Percentiles rank a stretch among this genome's conserved stretches.
These are phyloP conservation scores for Euphorbia celastroides DNA, from an alignment of 441 rosid species.

Conservation along the genomic window DNA sequence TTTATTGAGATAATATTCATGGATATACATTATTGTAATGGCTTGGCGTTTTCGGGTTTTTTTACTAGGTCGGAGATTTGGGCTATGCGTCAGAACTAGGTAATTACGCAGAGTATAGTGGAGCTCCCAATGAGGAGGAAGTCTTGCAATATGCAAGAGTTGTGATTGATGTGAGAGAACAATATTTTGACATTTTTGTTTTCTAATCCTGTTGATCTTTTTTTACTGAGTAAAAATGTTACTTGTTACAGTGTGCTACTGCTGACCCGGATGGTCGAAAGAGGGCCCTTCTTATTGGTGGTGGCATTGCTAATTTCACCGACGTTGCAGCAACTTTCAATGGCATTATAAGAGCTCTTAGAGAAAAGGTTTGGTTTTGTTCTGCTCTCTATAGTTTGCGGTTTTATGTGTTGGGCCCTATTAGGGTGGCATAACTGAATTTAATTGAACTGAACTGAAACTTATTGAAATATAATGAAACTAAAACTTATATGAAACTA, in stretches of 20 bases:
- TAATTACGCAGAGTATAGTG: conserved; percentile 93
- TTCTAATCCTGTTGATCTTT: neutral
- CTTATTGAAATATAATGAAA: no score
- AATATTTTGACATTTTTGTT: neutral
- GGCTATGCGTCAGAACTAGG: conserved; percentile 94
- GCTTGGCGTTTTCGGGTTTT: neutral
- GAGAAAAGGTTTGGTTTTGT: conserved; percentile 95
- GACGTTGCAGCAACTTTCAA: conserved; percentile 91
- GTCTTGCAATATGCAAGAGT: conserved; percentile 95
- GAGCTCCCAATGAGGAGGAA: conserved; percentile 96
- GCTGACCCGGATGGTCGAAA: conserved; percentile 83
- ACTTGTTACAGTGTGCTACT: conserved; percentile 63
- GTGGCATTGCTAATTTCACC: conserved; percentile 91
- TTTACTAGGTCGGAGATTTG: conserved; percentile 83
- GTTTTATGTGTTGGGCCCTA: no score
- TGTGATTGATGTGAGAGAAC: conserved; percentile 66
- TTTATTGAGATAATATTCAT: neutral
- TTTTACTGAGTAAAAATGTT: conserved; percentile 8
- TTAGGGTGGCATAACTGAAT: no score
- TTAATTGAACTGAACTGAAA: no score
- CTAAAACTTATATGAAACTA: no score
- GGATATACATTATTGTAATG: neutral
- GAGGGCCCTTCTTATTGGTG: conserved; percentile 85
- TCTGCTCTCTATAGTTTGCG: no score
- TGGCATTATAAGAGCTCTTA: conserved; percentile 77